Conservation (phyloP, 2,329 filamentous ascomycete genomes). For the Claviceps pazoutovae region DNA sequence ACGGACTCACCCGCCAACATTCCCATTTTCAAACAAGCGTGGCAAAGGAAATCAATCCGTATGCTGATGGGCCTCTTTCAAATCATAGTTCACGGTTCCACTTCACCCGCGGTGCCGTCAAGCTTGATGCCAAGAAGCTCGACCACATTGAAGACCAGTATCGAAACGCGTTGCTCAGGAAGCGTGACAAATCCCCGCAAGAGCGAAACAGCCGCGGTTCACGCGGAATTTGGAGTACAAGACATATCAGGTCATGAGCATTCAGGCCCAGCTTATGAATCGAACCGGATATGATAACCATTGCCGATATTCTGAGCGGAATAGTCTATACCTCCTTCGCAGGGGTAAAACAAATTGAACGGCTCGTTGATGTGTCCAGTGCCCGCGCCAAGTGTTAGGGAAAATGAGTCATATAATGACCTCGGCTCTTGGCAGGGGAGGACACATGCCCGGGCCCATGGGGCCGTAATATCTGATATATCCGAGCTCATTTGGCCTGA, state of each 20-base stretch:
- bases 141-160: constrained; percentile 65
- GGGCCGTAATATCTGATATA: not conserved
- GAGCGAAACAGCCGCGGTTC: too few species aligned
- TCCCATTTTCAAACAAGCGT: not conserved
- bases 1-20: too few species aligned
- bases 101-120: constrained; percentile 83
- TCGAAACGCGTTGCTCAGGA: constrained; percentile 19
- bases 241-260: too few species aligned
- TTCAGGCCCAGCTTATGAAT: not conserved
- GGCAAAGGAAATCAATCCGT: not conserved
- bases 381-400: not conserved
- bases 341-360: not conserved
- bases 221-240: too few species aligned
- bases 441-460: not conserved
- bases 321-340: not conserved
- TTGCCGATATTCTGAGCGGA: not conserved
- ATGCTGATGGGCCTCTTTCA: constrained; percentile 11
- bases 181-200: too few species aligned
- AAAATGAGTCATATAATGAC: not conserved
- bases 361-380: not conserved
- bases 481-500: not conserved
- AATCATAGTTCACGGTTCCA: constrained; percentile 57
- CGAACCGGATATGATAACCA: not conserved
- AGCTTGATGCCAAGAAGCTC: constrained; percentile 68
- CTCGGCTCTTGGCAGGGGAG: not conserved